These are phyloP conservation scores for Tolypocladium ophioglossoides DNA, from an alignment of 2,329 filamentous ascomycete species.

Conservation along the genomic window DNA sequence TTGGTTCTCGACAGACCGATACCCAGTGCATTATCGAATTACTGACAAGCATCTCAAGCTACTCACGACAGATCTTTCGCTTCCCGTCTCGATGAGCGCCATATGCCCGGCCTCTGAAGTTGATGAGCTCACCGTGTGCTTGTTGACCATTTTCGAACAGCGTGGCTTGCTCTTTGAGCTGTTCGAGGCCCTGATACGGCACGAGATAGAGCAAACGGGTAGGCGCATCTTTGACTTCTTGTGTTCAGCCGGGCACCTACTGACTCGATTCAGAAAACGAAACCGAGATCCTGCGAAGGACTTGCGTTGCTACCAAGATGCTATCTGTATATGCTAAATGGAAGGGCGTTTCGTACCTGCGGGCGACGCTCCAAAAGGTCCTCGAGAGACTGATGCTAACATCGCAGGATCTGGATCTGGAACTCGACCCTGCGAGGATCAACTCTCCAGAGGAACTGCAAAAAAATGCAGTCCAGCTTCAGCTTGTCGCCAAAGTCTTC, in stretches of 20 bases:
- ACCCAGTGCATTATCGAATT: neutral
- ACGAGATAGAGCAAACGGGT: conserved; percentile 59
- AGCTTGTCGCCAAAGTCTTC: conserved; percentile 59
- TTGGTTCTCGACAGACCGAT: conserved; percentile 2
- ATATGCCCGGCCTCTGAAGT: conserved; percentile 58
- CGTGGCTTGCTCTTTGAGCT: conserved; percentile 52
- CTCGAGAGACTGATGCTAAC: conserved; percentile 56
- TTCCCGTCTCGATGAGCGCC: conserved; percentile 53
- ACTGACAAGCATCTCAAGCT: conserved; percentile 27
- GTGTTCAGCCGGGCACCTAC: neutral
- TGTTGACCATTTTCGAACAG: conserved; percentile 61
- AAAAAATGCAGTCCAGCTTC: conserved; percentile 55
- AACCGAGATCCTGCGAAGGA: conserved; percentile 54
- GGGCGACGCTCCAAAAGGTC: conserved; percentile 54
- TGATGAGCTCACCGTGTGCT: conserved; percentile 56
- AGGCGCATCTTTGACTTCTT: conserved; percentile 6
- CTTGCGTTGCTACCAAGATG: conserved; percentile 64
- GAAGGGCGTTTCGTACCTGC: conserved; percentile 56
- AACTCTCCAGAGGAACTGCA: conserved; percentile 50
- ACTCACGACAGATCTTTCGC: conserved; percentile 49
- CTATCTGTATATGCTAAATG: conserved; percentile 61
- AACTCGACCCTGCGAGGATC: conserved; percentile 55
- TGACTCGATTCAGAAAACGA: conserved; percentile 43
- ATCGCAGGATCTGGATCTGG: conserved; percentile 56
- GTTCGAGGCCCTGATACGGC: conserved; percentile 55